Evolutionary conservation across 371 early-diverging fungal genomes (phyloP).

Genomic region (Mucor irregularis): DNA sequence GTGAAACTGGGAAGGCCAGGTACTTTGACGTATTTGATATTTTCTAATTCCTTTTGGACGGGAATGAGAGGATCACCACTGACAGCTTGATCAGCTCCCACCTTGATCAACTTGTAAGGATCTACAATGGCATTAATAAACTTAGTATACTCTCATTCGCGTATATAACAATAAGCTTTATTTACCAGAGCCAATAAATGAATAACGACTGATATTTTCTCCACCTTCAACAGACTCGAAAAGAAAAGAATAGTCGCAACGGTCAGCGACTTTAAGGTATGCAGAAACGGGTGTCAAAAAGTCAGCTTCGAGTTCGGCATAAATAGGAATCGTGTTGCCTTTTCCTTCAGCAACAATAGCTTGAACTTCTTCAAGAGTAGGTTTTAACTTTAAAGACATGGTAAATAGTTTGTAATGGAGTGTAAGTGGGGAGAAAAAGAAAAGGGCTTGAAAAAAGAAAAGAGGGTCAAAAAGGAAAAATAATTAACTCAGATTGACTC

Average conservation of each 20-base stretch:
- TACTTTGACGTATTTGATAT: constrained; percentile 75
- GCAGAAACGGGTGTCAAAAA: constrained; percentile 95
- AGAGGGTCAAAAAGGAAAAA: background rate
- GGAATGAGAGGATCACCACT: constrained; percentile 88
- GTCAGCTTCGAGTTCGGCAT: constrained; percentile 84
- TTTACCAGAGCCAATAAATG: constrained; percentile 90
- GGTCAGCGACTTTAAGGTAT: constrained; percentile 85
- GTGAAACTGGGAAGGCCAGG: constrained; percentile 88
- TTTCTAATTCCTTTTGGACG: constrained; percentile 80
- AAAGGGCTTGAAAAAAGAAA: background rate
- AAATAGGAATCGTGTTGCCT: constrained; percentile 91
- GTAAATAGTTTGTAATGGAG: background rate
- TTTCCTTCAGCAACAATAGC: constrained; percentile 53
- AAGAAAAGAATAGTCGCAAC: constrained; percentile 83
- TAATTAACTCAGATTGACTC: background rate
- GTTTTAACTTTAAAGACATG: constrained; percentile 54
- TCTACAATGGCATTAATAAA: constrained; percentile 42
- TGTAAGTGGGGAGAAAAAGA: background rate
- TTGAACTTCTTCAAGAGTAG: constrained; percentile 74
- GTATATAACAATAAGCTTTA: too few species aligned
- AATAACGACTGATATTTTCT: constrained; percentile 93
- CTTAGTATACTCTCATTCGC: too few species aligned
- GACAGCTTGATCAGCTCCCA: constrained; percentile 68
- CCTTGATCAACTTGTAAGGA: constrained; percentile 82
- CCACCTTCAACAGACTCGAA: constrained; percentile 96